Base-by-base conservation (phyloP, 176 grass and related monocot species). In the Hordeum marinum region DNA sequence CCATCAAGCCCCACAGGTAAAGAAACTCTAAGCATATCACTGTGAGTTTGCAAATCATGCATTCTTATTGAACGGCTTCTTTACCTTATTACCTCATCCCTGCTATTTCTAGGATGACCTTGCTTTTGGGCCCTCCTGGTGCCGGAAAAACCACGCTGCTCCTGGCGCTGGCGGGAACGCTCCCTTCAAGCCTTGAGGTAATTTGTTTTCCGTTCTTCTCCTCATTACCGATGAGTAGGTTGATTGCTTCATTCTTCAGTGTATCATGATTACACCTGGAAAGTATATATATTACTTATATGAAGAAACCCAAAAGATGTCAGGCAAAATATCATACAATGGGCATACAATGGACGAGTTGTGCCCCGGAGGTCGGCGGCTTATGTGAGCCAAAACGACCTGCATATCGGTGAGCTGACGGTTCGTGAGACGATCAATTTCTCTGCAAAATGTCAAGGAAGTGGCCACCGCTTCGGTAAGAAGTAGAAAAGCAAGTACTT, bases 341-440 rank as follows among this genome's bases (percentile, higher is more conserved):
- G 94, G 94, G 21, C 92, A 94, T 20, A 75, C 32, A 60, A 94
- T 97, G 94, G 75, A 89, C 11, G 92, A 97, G 75, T 97, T 61
- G 92, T 94, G 23, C 90, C 94, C 1, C 25, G 94, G n/a, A 90
- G 90, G 79, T 94, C 94, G 0, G 89, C 90, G 1, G 92, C 92
- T 14, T 97, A 97, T 82, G 87, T 97, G 66, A 92, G 94, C 80
- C 94, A 97, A 63, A 88, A 94, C 31, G 94, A 97, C 67, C 88
- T 97, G 14, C 94, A 97, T 83, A 89, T 94, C 1, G 88, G 92
- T 20, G 94, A 97, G 46, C 92, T 97, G 94, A 97, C 94, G 17
- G 94, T 97, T 26, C 88, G 94, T 78, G 94, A 97, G 77, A 97
- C 94, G 6, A 71, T 97, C 63, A 85, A 78, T 25, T 97, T 94